phyloP scores from a whole-genome alignment of 192 early-diverging fungal species.

The Rhizophlyctis rosea region DNA sequence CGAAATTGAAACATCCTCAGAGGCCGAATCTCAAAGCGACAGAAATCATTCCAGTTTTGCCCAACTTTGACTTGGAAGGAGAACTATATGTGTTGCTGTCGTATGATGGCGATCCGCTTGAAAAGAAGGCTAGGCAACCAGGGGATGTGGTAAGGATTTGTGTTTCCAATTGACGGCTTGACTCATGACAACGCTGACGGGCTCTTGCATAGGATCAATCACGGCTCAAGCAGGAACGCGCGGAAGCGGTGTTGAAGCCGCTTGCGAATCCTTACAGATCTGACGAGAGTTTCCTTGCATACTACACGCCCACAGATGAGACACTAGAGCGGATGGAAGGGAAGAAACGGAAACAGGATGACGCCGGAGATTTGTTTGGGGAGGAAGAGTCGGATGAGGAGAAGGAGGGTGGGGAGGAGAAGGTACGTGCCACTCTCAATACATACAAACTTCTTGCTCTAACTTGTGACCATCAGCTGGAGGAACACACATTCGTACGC shows the following conservation, averaged over 20 bases:
- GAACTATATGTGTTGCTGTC: conserved; percentile 14
- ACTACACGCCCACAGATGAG: conserved; percentile 4
- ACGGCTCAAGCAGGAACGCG: conserved; percentile 9
- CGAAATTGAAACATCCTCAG: conserved; percentile 26
- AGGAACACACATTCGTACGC: no score
- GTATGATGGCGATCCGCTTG: conserved; percentile 34
- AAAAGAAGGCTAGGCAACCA: conserved; percentile 12
- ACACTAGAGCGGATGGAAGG: not conserved
- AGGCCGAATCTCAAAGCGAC: conserved; percentile 16
- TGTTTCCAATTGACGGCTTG: not conserved
- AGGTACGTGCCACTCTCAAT: no score
- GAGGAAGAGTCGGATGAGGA: no score
- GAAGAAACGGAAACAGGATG: not conserved
- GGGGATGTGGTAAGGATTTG: not conserved
- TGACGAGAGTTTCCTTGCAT: conserved; percentile 22
- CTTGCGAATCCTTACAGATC: conserved; percentile 8
- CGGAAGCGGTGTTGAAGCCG: conserved; percentile 22
- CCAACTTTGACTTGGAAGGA: conserved; percentile 28
- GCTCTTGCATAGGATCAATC: not conserved
- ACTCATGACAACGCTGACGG: not conserved
- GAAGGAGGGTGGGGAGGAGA: no score
- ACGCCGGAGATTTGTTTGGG: no score
- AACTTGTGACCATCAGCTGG: no score
- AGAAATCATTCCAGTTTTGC: conserved; percentile 37
- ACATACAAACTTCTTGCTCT: no score